Evolutionary conservation across 257 asterid species (phyloP).

Genomic region (Rauvolfia tetraphylla): DNA sequence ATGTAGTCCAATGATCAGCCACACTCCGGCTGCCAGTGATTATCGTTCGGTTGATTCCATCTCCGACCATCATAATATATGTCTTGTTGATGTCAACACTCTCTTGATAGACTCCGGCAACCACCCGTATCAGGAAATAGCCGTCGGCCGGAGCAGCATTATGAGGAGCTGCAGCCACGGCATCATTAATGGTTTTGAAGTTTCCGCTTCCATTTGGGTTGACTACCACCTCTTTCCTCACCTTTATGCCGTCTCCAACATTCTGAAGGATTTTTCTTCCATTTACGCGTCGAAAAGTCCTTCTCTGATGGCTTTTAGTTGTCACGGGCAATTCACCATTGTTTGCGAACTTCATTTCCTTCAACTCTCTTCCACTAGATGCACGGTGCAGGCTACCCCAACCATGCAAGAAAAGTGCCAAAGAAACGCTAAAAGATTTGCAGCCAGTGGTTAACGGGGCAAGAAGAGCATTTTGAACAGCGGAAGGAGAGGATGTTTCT

Average conservation of each 20-base stretch:
- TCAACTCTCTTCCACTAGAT: background rate
- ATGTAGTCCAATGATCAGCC: constrained; percentile 80
- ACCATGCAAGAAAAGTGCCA: constrained; percentile 53
- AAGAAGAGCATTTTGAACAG: constrained; percentile 31
- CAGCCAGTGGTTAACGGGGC: constrained; percentile 53
- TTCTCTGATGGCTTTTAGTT: too few species aligned
- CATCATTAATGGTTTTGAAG: constrained; percentile 52
- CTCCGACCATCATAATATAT: constrained; percentile 69
- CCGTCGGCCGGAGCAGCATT: constrained; percentile 41
- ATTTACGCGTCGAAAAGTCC: too few species aligned
- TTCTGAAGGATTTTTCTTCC: too few species aligned
- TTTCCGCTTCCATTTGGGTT: constrained; percentile 50
- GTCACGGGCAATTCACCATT: too few species aligned
- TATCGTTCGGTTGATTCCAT: constrained; percentile 57
- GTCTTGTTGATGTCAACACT: constrained; percentile 54
- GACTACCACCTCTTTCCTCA: constrained; percentile 46
- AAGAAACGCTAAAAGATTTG: constrained; percentile 54
- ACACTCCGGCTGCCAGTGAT: constrained; percentile 61
- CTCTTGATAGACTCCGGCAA: constrained; percentile 62
- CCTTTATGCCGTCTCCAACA: constrained; percentile 14
- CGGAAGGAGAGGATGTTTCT: constrained; percentile 39
- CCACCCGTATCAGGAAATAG: constrained; percentile 48
- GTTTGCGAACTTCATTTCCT: constrained; percentile 18
- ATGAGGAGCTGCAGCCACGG: constrained; percentile 54
- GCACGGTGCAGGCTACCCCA: constrained; percentile 31